Evolutionary conservation across 768 basidiomycete species (phyloP).

Genomic region (Rhodotorula toruloides): DNA sequence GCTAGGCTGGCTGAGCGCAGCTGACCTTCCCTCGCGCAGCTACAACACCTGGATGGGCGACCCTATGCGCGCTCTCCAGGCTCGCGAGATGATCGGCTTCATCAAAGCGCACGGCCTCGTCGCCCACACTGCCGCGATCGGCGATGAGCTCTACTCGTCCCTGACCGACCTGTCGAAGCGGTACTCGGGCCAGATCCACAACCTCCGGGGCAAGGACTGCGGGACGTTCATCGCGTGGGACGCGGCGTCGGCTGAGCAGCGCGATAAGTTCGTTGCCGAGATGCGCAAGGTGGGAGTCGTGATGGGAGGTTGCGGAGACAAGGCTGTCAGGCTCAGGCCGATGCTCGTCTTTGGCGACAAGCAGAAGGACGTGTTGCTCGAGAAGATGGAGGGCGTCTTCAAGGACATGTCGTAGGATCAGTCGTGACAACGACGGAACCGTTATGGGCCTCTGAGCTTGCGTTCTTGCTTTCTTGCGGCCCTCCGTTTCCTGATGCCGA

Average conservation of each 20-base stretch:
- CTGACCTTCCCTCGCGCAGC: background rate
- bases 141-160: conserved; percentile 40
- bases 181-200: conserved; percentile 1
- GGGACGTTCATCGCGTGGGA: conserved; percentile 51
- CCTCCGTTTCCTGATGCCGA: too few species aligned
- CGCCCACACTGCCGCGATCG: conserved; percentile 45
- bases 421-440: too few species aligned
- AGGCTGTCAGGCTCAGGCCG: conserved; percentile 34
- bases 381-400: conserved; percentile 5
- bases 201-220: conserved; percentile 45
- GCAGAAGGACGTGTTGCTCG: conserved; percentile 3
- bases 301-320: conserved; percentile 47
- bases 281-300: conserved; percentile 47
- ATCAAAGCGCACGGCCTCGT: conserved; percentile 48
- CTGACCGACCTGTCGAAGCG: conserved; percentile 38
- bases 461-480: too few species aligned
- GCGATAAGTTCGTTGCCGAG: conserved; percentile 45
- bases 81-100: conserved; percentile 46
- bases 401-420: background rate
- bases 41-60: conserved; percentile 48
- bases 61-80: conserved; percentile 48
- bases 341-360: conserved; percentile 44
- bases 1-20: background rate
- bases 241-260: conserved; percentile 36
- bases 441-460: too few species aligned